phyloP scores from a whole-genome alignment of 768 basidiomycete species.

The Suillus paluster region DNA sequence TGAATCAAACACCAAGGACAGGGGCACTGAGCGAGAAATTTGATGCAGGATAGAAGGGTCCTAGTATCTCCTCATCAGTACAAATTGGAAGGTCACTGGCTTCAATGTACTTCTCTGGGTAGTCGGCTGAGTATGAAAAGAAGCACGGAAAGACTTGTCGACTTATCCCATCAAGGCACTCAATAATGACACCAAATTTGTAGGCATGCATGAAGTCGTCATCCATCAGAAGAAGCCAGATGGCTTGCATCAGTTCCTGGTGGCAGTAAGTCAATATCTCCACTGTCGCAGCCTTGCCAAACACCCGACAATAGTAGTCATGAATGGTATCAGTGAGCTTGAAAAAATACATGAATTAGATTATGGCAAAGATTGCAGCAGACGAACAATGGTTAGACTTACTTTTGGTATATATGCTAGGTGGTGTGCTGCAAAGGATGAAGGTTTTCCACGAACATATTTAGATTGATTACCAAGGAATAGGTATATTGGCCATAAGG shows the following conservation, averaged over 20 bases:
- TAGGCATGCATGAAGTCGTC: constrained; percentile 29
- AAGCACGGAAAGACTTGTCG: constrained; percentile 19
- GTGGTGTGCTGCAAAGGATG: constrained; percentile 20
- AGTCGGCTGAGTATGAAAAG: constrained; percentile 34
- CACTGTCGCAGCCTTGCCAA: background rate
- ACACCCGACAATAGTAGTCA: constrained; percentile 11
- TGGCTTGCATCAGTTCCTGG: constrained; percentile 29
- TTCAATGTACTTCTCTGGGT: constrained; percentile 36
- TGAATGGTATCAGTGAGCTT: constrained; percentile 22
- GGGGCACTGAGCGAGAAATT: constrained; percentile 21
- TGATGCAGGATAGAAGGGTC: constrained; percentile 22
- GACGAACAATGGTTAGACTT: background rate
- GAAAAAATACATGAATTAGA: background rate
- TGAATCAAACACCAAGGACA: constrained; percentile 23
- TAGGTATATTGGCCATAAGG: constrained; percentile 20
- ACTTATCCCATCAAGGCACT: constrained; percentile 22
- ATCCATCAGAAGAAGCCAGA: constrained; percentile 26
- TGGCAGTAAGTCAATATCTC: constrained; percentile 18
- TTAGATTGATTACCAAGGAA: constrained; percentile 11
- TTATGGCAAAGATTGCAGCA: background rate
- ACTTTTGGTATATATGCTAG: constrained; percentile 25
- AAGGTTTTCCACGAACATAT: constrained; percentile 11
- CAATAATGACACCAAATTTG: constrained; percentile 20
- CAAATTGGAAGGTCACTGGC: background rate
- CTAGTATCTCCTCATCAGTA: constrained; percentile 16